phyloP scores from a whole-genome alignment of 164 flowering plant species.

The Akebia trifoliata region DNA sequence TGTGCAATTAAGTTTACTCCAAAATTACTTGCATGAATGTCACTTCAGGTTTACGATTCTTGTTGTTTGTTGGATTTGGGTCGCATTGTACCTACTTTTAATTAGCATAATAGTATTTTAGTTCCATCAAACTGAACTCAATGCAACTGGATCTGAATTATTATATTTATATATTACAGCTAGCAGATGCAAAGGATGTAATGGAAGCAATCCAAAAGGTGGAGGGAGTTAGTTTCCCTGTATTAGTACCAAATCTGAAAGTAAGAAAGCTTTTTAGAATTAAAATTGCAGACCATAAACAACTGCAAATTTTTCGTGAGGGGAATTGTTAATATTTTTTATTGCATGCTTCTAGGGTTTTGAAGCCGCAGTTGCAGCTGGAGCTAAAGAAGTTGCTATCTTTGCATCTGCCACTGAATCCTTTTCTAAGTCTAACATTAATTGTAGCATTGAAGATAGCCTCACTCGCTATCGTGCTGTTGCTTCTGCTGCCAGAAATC shows the following conservation, averaged over 20 bases:
- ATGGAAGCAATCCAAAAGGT: slow-evolving; percentile 57
- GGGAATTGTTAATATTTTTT: slow-evolving; percentile 4
- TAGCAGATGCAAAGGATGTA: slow-evolving; percentile 94
- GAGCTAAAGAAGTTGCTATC: slow-evolving; percentile 91
- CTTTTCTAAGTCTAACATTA: slow-evolving; percentile 90
- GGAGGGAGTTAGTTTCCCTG: slow-evolving; percentile 72
- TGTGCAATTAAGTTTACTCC: too few species aligned
- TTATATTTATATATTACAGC: slow-evolving; percentile 29
- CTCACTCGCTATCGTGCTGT: slow-evolving; percentile 74
- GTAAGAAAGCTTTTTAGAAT: slow-evolving; percentile 29
- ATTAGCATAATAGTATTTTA: too few species aligned
- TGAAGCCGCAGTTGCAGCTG: slow-evolving; percentile 91
- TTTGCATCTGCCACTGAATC: slow-evolving; percentile 98
- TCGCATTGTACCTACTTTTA: too few species aligned
- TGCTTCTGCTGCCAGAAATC: slow-evolving; percentile 68
- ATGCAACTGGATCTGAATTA: background rate
- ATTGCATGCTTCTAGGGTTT: slow-evolving; percentile 56
- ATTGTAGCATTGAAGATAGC: slow-evolving; percentile 91
- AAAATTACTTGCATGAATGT: too few species aligned
- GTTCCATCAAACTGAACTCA: background rate
- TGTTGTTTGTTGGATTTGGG: too few species aligned
- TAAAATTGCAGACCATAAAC: background rate
- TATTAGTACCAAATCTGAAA: slow-evolving; percentile 83
- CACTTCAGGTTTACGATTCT: too few species aligned
- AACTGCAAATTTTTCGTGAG: background rate